Base-by-base conservation (phyloP, 2,329 filamentous ascomycete species). In the Arachnomyces sp. region DNA sequence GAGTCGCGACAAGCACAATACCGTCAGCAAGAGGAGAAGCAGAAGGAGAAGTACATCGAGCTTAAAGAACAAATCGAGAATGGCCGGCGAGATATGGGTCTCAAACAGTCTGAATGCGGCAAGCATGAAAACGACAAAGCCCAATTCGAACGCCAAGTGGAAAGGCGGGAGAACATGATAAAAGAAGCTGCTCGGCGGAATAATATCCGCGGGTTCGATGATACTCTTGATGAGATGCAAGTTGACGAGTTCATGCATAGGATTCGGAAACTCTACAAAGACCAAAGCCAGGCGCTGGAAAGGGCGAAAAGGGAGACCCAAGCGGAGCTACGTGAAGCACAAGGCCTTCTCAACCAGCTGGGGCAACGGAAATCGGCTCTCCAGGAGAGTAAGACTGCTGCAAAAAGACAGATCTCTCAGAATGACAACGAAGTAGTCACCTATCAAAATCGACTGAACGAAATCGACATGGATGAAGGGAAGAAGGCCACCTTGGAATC, bases 381-480 rank as follows among this genome's bases (percentile, higher is more conserved):
- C 16, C 79, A 74, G 1, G 84, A 92, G 51, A 81, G 80, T 49
- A 92, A 89, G 40, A 73, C 82, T 16, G 77, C 74, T 34, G 79
- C 86, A 4, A 83, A 77, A 52, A 76, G 84, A 49, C 79, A 84
- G 34, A 87, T 94, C 44, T 67, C 70, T 1, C 65, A 71, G 4
- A 88, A 92, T 49, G 86, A 94, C 44, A 79, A 74, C 54, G 83
- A 83, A 39, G 77, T 81, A 5, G 64, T 64, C 3, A 65, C 68
- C 1, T 70, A 89, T 28, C 85, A 94, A 55, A 72, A 68, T 34
- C 77, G 83, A 25, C 69, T 87, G 25, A 74, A 82, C 51, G 69
- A 71, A n/a, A 81, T 98, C 40, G 75, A 83, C 28, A 74, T 89
- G 20, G 90, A 98, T 51, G 90, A 96, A 64, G 89, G 89, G 3